phyloP scores from a whole-genome alignment of 306 rosid genomes.

The Fragaria nilgerrensis region DNA sequence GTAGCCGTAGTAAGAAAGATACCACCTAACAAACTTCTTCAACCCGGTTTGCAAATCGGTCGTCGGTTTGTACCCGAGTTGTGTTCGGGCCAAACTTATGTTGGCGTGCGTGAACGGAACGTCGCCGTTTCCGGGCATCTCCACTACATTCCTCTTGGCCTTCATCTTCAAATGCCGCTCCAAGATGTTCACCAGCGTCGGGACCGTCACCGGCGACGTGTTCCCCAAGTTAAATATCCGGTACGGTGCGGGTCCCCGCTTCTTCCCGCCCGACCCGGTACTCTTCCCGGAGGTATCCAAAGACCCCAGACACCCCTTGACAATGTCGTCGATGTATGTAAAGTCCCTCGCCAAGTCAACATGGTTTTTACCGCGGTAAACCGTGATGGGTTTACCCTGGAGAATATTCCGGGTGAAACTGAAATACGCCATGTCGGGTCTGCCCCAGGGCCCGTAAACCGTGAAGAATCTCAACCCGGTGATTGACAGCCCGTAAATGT shows the following conservation, averaged over 20 bases:
- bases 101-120: constrained; percentile 92
- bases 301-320: constrained; percentile 77
- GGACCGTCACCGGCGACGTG: constrained; percentile 87
- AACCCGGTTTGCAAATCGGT: constrained; percentile 91
- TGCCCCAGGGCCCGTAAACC: constrained; percentile 89
- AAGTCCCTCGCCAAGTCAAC: constrained; percentile 81
- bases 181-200: constrained; percentile 61
- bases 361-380: constrained; percentile 73
- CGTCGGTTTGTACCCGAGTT: constrained; percentile 77
- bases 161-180: constrained; percentile 74
- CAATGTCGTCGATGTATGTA: constrained; percentile 79
- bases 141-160: constrained; percentile 75
- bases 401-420: constrained; percentile 72
- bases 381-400: constrained; percentile 77
- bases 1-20: constrained; percentile 80
- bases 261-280: constrained; percentile 87
- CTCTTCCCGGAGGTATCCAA: constrained; percentile 69
- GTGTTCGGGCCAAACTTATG: constrained; percentile 57
- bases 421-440: constrained; percentile 96
- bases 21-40: constrained; percentile 88
- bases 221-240: constrained; percentile 81
- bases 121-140: constrained; percentile 97
- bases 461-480: constrained; percentile 87
- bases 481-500: constrained; percentile 73
- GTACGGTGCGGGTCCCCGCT: constrained; percentile 59